Conservation (phyloP, 2,329 filamentous ascomycete species). For the Phialophora verrucosa region DNA sequence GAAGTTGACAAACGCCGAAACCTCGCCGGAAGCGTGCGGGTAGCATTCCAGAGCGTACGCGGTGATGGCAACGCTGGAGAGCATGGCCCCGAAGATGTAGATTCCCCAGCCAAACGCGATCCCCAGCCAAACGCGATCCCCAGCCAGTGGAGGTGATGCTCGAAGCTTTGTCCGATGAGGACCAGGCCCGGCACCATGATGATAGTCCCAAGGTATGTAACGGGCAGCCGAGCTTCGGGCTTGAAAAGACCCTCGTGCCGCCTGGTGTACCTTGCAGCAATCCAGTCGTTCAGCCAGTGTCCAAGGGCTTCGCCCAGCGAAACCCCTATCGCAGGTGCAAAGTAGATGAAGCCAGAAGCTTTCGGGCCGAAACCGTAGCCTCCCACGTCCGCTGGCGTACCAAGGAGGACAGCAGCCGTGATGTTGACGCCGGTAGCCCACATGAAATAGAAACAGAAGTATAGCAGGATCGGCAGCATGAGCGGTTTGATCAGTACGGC, state of each 20-base stretch:
- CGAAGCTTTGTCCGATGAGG: constrained; percentile 59
- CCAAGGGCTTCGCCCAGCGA: constrained; percentile 60
- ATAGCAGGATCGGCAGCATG: constrained; percentile 44
- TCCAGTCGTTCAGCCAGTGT: constrained; percentile 61
- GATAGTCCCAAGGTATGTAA: constrained; percentile 54
- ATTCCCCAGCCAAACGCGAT: constrained; percentile 58
- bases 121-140: constrained; percentile 56
- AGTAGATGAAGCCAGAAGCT: constrained; percentile 62
- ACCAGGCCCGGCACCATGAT: constrained; percentile 59
- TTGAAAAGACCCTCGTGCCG: constrained; percentile 59
- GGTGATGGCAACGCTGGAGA: constrained; percentile 52
- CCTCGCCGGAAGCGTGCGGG: constrained; percentile 59
- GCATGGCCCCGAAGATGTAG: constrained; percentile 48
- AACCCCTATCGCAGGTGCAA: constrained; percentile 61
- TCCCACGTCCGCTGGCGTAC: constrained; percentile 43
- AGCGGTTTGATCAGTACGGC: constrained; percentile 47
- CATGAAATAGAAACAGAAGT: constrained; percentile 45
- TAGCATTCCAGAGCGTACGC: constrained; percentile 61
- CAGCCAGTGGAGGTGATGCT: constrained; percentile 59
- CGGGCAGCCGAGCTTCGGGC: constrained; percentile 60
- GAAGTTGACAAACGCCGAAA: constrained; percentile 59
- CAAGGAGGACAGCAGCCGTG: constrained; percentile 58
- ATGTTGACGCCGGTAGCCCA: constrained; percentile 60
- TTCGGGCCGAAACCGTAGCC: constrained; percentile 56
- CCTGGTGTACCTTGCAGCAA: constrained; percentile 53